phyloP scores from a whole-genome alignment of 176 grass and related monocot genomes.

The Cenchrus americanus region DNA sequence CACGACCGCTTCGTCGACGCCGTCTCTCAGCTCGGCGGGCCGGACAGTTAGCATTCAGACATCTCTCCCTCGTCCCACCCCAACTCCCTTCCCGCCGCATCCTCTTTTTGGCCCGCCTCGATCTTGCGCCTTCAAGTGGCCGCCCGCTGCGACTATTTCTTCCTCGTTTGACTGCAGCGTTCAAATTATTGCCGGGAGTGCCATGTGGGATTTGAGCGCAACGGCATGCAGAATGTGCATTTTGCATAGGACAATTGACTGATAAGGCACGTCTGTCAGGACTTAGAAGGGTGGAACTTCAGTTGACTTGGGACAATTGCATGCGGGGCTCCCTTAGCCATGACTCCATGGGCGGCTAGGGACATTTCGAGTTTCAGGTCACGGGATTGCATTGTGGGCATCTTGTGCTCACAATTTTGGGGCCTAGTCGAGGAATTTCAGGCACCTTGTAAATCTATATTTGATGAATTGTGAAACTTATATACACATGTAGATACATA shows the following conservation, averaged over 20 bases:
- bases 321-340: no score
- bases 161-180: not conserved
- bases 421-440: not conserved
- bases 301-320: not conserved
- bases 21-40: constrained; percentile 75
- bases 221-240: not conserved
- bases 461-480: not conserved
- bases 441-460: not conserved
- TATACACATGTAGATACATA: not conserved
- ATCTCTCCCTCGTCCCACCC: not conserved
- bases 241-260: not conserved
- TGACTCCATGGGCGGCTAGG: no score
- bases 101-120: not conserved
- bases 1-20: constrained; percentile 86
- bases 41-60: constrained; percentile 61
- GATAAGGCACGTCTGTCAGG: not conserved
- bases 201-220: not conserved
- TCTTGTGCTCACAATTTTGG: not conserved
- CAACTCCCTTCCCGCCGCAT: not conserved
- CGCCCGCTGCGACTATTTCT: not conserved
- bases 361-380: not conserved
- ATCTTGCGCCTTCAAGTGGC: not conserved
- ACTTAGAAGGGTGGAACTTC: not conserved
- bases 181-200: not conserved
- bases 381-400: not conserved